These are phyloP conservation scores for Debaryomyces subglobosus DNA, from an alignment of 1,139 yeast species.

Conservation along the genomic window DNA sequence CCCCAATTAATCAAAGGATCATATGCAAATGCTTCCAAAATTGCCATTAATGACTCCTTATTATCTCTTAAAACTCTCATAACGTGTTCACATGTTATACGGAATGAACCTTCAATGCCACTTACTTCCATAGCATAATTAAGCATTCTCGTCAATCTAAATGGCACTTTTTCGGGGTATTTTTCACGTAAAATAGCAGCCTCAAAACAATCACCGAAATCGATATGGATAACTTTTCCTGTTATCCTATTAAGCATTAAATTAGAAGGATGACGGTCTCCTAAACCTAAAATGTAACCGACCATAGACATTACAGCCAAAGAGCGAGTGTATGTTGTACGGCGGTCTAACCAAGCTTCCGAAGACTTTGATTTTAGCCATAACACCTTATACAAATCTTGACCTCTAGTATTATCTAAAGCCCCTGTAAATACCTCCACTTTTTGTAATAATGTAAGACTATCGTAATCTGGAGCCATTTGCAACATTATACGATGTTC, in stretches of 20 bases:
- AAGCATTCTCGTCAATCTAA: slow-evolving; percentile 93
- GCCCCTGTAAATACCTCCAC: slow-evolving; percentile 97
- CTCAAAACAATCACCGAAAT: slow-evolving; percentile 98
- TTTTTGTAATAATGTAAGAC: slow-evolving; percentile 82
- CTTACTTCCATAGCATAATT: slow-evolving; percentile 99
- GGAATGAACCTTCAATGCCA: slow-evolving; percentile 96
- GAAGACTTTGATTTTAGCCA: slow-evolving; percentile 97
- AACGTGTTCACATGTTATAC: slow-evolving; percentile 96
- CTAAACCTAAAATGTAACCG: slow-evolving; percentile 93
- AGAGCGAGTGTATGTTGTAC: slow-evolving; percentile 94
- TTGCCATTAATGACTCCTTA: slow-evolving; percentile 96
- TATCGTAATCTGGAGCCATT: slow-evolving; percentile 98
- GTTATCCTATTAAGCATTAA: slow-evolving; percentile 92
- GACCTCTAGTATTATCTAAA: slow-evolving; percentile 92
- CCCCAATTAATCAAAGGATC: slow-evolving; percentile 99
- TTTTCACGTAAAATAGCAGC: slow-evolving; percentile 96
- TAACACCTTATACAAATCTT: slow-evolving; percentile 89
- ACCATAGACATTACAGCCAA: slow-evolving; percentile 99
- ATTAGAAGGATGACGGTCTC: slow-evolving; percentile 97
- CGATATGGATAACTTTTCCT: slow-evolving; percentile 95
- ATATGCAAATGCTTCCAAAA: slow-evolving; percentile 96
- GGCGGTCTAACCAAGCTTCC: slow-evolving; percentile 96
- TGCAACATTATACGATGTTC: slow-evolving; percentile 96
- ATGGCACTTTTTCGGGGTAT: slow-evolving; percentile 98
- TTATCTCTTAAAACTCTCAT: slow-evolving; percentile 93